Evolutionary conservation across 2,329 filamentous ascomycete genomes (phyloP), one percentile per base, ranked within the genome.

Genomic region (Didymosphaeria variabile): DNA sequence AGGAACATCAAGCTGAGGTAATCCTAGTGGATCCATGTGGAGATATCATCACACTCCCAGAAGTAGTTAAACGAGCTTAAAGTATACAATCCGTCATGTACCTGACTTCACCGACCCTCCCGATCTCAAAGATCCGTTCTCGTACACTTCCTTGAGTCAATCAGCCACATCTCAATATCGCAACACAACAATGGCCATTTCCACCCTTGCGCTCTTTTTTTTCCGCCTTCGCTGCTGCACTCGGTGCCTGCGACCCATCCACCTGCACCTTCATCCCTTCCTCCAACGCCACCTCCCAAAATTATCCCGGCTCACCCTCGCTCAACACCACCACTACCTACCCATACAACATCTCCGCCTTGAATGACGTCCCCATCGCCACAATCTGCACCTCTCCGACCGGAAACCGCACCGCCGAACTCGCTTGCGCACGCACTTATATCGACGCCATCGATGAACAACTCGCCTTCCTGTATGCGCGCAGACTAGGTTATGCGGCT

Each of bases 401-500:
- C 13, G 38, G 45, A 17, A 61, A 57, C 44, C 32, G 21, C 21
- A 57, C 49, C 17, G 55, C 44, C 26, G 49, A 58, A 26, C 59
- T 61, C 23, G 51, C 55, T 38, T 61, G 59, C 45, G 59, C 59
- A 29, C 59, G 59, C 26, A 34, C 19, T 9, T 55, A 61, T 44
- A 61, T 61, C 44, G 59, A 58, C 38, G 59, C 59, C 32, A 61
- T 61, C 36, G 59, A 61, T 50, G 59, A 61, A 49, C 59, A 61
- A 23, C 59, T 61, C 15, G 55, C 59, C 7, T 58, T 55, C 19
- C 51, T 61, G 2, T 61, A 58, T 19, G 59, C 59, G 13, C 49
- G 59, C 15, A 31, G 59, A 38, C 42, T 61, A 9, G 59, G 55
- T 6, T 61, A 58, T 45, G 59, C 59, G 29, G 59, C 59, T 15